Conservation (phyloP, 345 rosid genomes). For the Microcos paniculata region DNA sequence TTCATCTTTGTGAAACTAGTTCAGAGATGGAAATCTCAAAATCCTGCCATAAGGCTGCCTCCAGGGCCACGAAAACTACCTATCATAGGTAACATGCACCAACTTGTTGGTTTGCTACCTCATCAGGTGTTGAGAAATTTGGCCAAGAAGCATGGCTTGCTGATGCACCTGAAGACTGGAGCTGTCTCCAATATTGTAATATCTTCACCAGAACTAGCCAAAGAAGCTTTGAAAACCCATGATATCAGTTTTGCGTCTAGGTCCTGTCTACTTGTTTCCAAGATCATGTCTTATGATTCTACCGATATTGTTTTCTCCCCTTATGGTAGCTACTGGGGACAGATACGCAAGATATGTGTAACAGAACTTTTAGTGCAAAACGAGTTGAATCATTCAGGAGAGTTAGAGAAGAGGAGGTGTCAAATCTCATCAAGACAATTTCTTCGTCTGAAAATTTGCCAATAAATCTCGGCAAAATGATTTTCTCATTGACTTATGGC, state of each 20-base stretch:
- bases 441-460: not conserved
- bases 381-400: conserved; percentile 23
- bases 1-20: conserved; percentile 1
- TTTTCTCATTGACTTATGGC: conserved; percentile 15
- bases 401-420: conserved; percentile 33
- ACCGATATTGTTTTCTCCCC: conserved; percentile 28
- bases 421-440: conserved; percentile 7
- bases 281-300: conserved; percentile 23
- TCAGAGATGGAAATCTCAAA: not conserved
- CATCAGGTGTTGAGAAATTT: not conserved
- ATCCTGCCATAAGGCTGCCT: conserved; percentile 18
- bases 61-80: conserved; percentile 39
- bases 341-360: conserved; percentile 23
- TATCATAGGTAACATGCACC: conserved; percentile 29
- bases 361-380: conserved; percentile 24
- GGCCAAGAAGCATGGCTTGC: not conserved
- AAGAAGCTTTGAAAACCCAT: conserved; percentile 10
- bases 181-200: conserved; percentile 6
- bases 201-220: conserved; percentile 8
- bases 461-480: conserved; percentile 11
- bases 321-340: conserved; percentile 29
- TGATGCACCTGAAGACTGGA: conserved; percentile 5
- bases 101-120: not conserved
- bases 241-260: conserved; percentile 12
- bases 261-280: conserved; percentile 24